A percentile compares a stretch with the other conserved stretches of the same genome.
Evolutionary conservation across 768 basidiomycete species (phyloP).

Genomic region (Mycena rosella): DNA sequence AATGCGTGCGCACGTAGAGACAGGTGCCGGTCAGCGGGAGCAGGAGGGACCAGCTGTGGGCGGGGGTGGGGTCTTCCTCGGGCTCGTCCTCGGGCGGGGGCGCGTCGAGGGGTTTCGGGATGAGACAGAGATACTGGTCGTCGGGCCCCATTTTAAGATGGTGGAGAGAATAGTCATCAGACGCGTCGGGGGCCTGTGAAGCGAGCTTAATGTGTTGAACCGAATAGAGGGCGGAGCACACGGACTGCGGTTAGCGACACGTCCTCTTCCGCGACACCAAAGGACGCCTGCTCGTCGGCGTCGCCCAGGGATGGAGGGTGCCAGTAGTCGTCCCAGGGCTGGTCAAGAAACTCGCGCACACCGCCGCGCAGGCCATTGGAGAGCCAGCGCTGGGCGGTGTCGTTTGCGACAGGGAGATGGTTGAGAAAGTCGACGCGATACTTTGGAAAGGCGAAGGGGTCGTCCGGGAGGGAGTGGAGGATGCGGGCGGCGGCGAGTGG

Average conservation of each 20-base stretch:
- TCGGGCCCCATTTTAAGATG: slow-evolving; percentile 80
- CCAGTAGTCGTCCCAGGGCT: slow-evolving; percentile 64
- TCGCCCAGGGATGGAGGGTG: slow-evolving; percentile 62
- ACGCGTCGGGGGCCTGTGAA: slow-evolving; percentile 38
- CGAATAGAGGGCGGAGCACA: slow-evolving; percentile 38
- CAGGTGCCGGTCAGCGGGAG: slow-evolving; percentile 84
- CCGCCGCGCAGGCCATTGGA: slow-evolving; percentile 79
- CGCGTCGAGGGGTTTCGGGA: slow-evolving; percentile 72
- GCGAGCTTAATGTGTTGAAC: slow-evolving; percentile 14
- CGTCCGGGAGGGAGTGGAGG: slow-evolving; percentile 83
- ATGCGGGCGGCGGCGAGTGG: slow-evolving; percentile 55
- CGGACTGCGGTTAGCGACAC: slow-evolving; percentile 37
- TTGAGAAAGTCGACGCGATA: slow-evolving; percentile 85
- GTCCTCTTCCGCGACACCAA: slow-evolving; percentile 51
- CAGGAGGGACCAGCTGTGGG: slow-evolving; percentile 86
- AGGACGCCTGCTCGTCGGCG: slow-evolving; percentile 51
- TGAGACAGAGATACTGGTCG: slow-evolving; percentile 82
- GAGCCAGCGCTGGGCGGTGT: slow-evolving; percentile 84
- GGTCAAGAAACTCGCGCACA: slow-evolving; percentile 81
- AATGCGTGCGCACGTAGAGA: slow-evolving; percentile 74
- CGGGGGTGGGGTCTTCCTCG: slow-evolving; percentile 72
- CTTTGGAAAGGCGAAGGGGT: slow-evolving; percentile 86
- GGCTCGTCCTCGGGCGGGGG: slow-evolving; percentile 63
- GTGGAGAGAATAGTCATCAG: slow-evolving; percentile 69
- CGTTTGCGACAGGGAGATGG: slow-evolving; percentile 76